These are phyloP conservation scores for Pezicula carpinea DNA, from an alignment of 2,329 filamentous ascomycete species.

Conservation along the genomic window DNA sequence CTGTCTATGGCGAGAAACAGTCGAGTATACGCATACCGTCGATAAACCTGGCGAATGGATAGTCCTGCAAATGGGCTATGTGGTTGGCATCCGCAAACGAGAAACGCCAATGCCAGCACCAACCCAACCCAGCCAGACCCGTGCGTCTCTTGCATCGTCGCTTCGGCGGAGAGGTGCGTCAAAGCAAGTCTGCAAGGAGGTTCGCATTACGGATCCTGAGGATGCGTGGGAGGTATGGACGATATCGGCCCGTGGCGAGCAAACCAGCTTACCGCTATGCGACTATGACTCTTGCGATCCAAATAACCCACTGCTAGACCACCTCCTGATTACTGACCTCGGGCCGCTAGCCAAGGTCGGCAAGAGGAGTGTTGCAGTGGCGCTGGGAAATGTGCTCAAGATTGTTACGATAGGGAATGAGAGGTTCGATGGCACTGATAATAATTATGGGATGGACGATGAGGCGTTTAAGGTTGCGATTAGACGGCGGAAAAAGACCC, in stretches of 20 bases:
- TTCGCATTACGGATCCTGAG: conserved; percentile 3
- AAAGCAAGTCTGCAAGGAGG: not conserved
- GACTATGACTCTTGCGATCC: conserved; percentile 1
- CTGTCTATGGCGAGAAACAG: conserved; percentile 47
- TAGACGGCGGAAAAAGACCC: not conserved
- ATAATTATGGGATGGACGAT: conserved; percentile 16
- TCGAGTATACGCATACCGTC: conserved; percentile 47
- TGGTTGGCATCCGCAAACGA: conserved; percentile 56
- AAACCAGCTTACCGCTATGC: conserved; percentile 16
- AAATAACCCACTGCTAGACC: conserved; percentile 26
- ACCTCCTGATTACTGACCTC: conserved; percentile 60
- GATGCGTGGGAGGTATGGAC: conserved; percentile 50
- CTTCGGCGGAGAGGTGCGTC: conserved; percentile 15
- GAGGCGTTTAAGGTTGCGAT: conserved; percentile 9
- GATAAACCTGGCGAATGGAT: conserved; percentile 64
- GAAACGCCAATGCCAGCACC: conserved; percentile 23
- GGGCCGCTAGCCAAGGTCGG: conserved; percentile 63
- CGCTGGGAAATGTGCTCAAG: conserved; percentile 69
- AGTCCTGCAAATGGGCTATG: conserved; percentile 51
- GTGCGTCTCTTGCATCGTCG: not conserved
- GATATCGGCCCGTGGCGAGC: conserved; percentile 39
- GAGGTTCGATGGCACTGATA: conserved; percentile 44
- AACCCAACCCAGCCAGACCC: not conserved
- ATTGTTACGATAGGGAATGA: conserved; percentile 64
- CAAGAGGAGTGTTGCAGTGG: conserved; percentile 61